These are phyloP conservation scores for Neonectria hederae DNA, from an alignment of 2,329 filamentous ascomycete species.

Conservation along the genomic window DNA sequence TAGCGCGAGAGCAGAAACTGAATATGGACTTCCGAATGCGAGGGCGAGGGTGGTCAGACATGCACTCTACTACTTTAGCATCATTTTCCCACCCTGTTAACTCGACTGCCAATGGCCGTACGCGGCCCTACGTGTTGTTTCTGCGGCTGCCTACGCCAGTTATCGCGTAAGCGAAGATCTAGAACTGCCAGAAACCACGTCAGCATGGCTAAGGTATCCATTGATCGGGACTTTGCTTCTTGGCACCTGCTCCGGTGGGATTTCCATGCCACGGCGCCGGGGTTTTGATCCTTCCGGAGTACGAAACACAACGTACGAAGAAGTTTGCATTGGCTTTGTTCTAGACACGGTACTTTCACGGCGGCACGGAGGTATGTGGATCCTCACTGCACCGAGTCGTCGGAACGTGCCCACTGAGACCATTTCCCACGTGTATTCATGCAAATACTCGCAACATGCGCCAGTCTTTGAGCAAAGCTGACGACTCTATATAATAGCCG, in stretches of 20 bases:
- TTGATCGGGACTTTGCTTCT: neutral
- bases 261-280: neutral
- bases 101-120: neutral
- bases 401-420: neutral
- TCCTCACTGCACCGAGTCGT: neutral
- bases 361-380: neutral
- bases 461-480: neutral
- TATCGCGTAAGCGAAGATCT: neutral
- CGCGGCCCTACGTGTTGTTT: too few species aligned
- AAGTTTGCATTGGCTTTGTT: neutral
- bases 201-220: neutral
- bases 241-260: neutral
- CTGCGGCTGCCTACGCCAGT: neutral
- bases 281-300: neutral
- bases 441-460: too few species aligned
- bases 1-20: neutral
- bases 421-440: neutral
- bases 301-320: neutral
- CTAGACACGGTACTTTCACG: neutral
- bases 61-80: neutral
- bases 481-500: neutral
- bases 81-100: neutral
- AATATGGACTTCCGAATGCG: neutral
- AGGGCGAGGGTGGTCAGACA: neutral
- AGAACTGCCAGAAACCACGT: neutral